phyloP scores from a whole-genome alignment of 768 basidiomycete species.

The Pisolithus sp. region DNA sequence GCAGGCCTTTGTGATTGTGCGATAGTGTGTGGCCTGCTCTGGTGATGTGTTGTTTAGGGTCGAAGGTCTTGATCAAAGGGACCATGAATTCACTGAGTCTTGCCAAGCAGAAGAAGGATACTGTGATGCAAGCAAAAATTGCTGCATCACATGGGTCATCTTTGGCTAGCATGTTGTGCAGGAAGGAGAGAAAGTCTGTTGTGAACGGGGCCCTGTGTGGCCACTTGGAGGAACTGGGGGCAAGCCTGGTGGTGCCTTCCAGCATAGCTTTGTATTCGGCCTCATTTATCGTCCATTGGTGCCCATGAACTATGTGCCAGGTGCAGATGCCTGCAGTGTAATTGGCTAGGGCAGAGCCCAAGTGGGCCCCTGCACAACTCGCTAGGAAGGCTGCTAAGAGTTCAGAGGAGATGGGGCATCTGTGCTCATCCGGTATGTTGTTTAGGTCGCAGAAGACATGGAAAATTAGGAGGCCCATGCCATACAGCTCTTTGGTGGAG shows the following conservation, averaged over 20 bases:
- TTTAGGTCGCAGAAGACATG: conserved; percentile 36
- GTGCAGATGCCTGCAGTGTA: conserved; percentile 35
- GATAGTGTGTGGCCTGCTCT: neutral
- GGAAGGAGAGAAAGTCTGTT: neutral
- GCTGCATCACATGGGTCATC: conserved; percentile 28
- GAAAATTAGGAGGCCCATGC: conserved; percentile 32
- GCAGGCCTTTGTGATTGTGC: neutral
- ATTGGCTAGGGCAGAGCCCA: conserved; percentile 29
- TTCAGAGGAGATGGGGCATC: conserved; percentile 22
- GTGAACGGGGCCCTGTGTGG: conserved; percentile 28
- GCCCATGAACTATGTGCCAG: conserved; percentile 40
- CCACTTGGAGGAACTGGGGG: conserved; percentile 16
- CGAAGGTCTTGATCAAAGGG: neutral
- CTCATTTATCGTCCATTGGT: neutral
- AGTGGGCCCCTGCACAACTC: conserved; percentile 25
- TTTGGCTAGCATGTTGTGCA: conserved; percentile 17
- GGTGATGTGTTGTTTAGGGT: neutral
- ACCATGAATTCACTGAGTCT: conserved; percentile 23
- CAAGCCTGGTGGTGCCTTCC: neutral
- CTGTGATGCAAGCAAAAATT: conserved; percentile 31
- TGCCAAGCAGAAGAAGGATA: conserved; percentile 29
- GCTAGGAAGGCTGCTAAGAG: conserved; percentile 29
- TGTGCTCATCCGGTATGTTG: conserved; percentile 25
- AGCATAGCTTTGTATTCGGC: neutral
- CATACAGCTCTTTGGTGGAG: conserved; percentile 31